phyloP scores from a whole-genome alignment of 1,139 yeast genomes.

The Candida labiduridarum region DNA sequence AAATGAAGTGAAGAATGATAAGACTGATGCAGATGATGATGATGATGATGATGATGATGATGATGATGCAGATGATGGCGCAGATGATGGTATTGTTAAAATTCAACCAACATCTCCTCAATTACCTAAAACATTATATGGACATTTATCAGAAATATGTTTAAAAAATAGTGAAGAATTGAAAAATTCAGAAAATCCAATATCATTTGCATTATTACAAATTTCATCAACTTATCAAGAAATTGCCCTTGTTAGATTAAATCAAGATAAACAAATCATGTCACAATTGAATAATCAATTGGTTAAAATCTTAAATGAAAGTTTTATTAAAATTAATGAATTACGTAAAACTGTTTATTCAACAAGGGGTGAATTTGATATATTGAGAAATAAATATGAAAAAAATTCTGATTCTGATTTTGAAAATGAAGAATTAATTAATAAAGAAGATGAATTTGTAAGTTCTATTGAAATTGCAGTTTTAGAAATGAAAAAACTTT shows the following conservation, averaged over 20 bases:
- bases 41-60: too few species aligned
- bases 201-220: constrained; percentile 55
- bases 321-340: constrained; percentile 61
- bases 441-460: constrained; percentile 75
- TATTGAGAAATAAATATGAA: constrained; percentile 49
- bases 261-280: constrained; percentile 64
- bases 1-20: neutral
- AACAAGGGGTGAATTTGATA: constrained; percentile 69
- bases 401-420: constrained; percentile 42
- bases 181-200: constrained; percentile 47
- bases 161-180: constrained; percentile 41
- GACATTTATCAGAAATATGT: constrained; percentile 42
- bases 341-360: constrained; percentile 69
- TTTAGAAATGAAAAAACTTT: constrained; percentile 70
- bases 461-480: constrained; percentile 77
- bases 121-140: constrained; percentile 48
- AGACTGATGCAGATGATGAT: too few species aligned
- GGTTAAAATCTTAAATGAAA: constrained; percentile 52
- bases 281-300: constrained; percentile 58
- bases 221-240: constrained; percentile 61
- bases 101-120: constrained; percentile 36
- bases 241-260: constrained; percentile 62
- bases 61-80: constrained; percentile 10
- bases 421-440: constrained; percentile 58
- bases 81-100: constrained; percentile 22